These are phyloP conservation scores for Lolium rigidum DNA, from an alignment of 176 grass and related monocot species.

Conservation along the genomic window DNA sequence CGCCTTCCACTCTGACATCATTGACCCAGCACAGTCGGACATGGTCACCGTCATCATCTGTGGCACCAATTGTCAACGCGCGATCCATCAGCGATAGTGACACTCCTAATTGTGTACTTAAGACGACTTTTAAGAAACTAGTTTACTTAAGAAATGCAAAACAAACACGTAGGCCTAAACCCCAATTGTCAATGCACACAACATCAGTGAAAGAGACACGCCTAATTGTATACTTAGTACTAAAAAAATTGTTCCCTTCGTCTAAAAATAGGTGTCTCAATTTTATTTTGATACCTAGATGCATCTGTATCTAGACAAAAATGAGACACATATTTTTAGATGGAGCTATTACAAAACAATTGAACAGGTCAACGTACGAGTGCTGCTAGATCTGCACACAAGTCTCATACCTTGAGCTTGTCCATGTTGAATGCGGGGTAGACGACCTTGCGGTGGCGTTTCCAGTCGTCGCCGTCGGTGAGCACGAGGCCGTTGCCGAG, in stretches of 20 bases:
- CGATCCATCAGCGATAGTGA: not conserved
- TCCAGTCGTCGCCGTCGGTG: conserved; percentile 62
- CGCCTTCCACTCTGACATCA: conserved; percentile 56
- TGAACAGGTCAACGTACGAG: no score
- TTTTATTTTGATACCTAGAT: no score
- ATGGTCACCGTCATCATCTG: conserved; percentile 28
- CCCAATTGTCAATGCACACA: no score
- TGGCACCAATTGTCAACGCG: not conserved
- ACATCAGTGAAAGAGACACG: no score
- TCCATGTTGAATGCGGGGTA: conserved; percentile 2
- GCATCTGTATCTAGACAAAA: no score
- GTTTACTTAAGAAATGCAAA: not conserved
- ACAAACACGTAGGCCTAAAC: not conserved
- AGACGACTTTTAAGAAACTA: no score
- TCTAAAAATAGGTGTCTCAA: no score
- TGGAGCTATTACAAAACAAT: no score
- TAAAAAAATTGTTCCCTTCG: no score
- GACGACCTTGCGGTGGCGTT: conserved; percentile 62
- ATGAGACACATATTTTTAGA: no score
- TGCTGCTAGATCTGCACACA: not conserved
- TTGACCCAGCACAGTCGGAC: conserved; percentile 41
- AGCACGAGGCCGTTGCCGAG: conserved; percentile 63
- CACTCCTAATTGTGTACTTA: not conserved
- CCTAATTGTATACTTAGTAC: no score
- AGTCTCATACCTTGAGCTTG: conserved; percentile 44